These are phyloP conservation scores for Abrus pulchellus DNA, from an alignment of 306 rosid species.

Conservation along the genomic window DNA sequence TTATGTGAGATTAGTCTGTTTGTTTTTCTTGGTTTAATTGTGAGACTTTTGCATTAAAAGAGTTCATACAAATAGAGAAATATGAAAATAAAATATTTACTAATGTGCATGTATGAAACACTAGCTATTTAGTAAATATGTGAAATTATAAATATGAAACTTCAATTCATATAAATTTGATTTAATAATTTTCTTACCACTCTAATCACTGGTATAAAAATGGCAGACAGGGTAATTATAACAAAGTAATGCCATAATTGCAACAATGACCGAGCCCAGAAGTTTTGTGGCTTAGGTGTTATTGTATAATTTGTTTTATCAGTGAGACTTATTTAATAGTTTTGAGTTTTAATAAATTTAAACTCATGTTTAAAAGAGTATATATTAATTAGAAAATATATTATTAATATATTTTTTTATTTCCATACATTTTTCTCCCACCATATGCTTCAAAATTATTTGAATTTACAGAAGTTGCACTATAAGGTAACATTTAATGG, in stretches of 20 bases:
- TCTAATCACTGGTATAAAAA: not conserved
- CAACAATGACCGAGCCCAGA: not conserved
- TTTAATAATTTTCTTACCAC: not conserved
- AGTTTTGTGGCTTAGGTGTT: not conserved
- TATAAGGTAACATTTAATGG: too few species aligned
- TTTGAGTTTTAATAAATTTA: too few species aligned
- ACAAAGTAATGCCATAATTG: not conserved
- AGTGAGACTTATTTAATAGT: too few species aligned
- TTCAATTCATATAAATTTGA: not conserved
- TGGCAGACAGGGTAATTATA: not conserved
- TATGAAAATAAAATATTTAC: not conserved
- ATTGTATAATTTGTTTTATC: not conserved
- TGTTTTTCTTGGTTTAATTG: not conserved
- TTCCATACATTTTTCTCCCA: too few species aligned
- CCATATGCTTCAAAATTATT: too few species aligned
- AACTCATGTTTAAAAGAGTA: too few species aligned
- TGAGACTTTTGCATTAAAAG: not conserved
- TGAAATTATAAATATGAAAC: too few species aligned
- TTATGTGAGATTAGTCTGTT: not conserved
- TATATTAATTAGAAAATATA: too few species aligned
- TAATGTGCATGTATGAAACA: too few species aligned
- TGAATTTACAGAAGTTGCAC: too few species aligned
- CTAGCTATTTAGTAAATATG: too few species aligned
- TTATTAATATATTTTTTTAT: too few species aligned
- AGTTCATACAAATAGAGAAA: not conserved